These are phyloP conservation scores for Salix exigua DNA, from an alignment of 345 rosid species.

Conservation along the genomic window DNA sequence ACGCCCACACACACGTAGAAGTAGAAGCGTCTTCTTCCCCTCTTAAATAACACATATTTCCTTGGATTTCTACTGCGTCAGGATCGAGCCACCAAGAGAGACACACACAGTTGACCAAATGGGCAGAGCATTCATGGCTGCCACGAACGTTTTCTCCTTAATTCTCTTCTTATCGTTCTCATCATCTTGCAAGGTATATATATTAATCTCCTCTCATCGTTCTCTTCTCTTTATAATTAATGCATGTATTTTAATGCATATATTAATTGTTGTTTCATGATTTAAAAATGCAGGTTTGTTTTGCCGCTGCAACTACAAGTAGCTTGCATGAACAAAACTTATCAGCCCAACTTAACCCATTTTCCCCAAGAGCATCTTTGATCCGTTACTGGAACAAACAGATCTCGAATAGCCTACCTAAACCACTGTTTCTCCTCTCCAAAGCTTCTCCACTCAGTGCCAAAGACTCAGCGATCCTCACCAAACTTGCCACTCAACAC, in stretches of 20 bases:
- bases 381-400: conserved; percentile 31
- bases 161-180: conserved; percentile 1
- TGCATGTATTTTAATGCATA: too few species aligned
- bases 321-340: not conserved
- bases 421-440: conserved; percentile 26
- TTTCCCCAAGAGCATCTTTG: conserved; percentile 24
- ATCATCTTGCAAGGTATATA: conserved; percentile 13
- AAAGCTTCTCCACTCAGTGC: conserved; percentile 31
- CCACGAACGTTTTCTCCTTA: not conserved
- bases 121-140: not conserved
- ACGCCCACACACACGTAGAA: too few species aligned
- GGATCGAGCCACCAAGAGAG: not conserved
- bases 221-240: not conserved
- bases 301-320: not conserved
- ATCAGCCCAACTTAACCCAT: conserved; percentile 7
- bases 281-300: conserved; percentile 1
- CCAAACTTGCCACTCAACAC: conserved; percentile 23
- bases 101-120: not conserved
- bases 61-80: not conserved
- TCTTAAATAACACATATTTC: too few species aligned
- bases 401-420: conserved; percentile 21
- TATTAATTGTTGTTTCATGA: not conserved
- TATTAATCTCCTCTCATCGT: too few species aligned
- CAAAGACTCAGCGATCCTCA: conserved; percentile 21
- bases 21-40: not conserved